Base-by-base conservation (phyloP, 2,329 filamentous ascomycete species). In the Cladophialophora exuberans region DNA sequence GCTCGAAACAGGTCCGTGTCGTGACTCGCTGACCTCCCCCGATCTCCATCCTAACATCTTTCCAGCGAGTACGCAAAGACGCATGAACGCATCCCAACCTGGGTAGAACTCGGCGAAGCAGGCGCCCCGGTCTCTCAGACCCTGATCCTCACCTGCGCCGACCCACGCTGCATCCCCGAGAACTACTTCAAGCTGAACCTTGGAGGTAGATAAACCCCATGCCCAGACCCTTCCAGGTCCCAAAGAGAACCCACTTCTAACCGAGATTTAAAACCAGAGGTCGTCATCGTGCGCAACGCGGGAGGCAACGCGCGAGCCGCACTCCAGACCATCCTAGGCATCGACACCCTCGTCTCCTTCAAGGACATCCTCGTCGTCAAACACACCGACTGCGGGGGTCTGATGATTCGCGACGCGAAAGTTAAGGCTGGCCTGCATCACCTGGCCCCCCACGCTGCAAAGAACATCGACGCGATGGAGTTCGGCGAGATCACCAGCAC, bases 311-410 rank as follows among this genome's bases (percentile, higher is more conserved):
- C 28, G 28, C 7, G 13, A 13, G 13, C 31, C 18, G 45, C 46
- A 7, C 35, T 51, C 17, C 46, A 25, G 2, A 30, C n/a, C 33
- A 33, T 55, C 17, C 53, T 56, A 4, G 38, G 47, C 6, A 20
- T 45, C 11, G 49, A 52, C 49, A 28, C 13, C 11, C 39, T 52
- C 25, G 41, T 52, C 23, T 22, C 10, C 2, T 44, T 52, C 39
- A 52, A 22, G 13, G 25, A 52, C 20, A 28, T 52, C 13, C 26
- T 52, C 15, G 17, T 52, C 25, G 17, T 52, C 15, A 38, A 39
- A 17, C 49, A 52, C 25, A 52, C 49, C 30, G 49, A 52, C 17
- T 52, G 49, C 30, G 49, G 49, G 3, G 26, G 30, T 10, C 15
- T 35, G 6, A 5, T 6, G 10, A 49, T 52, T 10, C 15, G 22